Base-by-base conservation (phyloP, 306 rosid genomes). In the Luffa acutangula region DNA sequence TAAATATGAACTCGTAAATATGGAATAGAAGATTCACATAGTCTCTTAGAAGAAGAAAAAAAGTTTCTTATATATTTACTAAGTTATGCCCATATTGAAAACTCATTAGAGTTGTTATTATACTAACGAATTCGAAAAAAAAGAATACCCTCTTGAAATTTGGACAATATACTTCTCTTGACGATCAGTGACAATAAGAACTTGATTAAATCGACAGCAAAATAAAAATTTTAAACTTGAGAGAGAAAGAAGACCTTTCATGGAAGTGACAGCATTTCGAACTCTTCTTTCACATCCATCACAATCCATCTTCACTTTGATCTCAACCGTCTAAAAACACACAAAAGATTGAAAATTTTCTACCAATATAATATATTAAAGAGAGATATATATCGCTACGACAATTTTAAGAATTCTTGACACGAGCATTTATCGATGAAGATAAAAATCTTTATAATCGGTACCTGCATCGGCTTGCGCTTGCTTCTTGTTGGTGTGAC, bases 381-480 rank as follows among this genome's bases (percentile, higher is more conserved):
- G 3, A 53, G 18, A 49, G 9, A 49, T 5, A 46, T 5, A 46
- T 46, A 13, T 39, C 42, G 5, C 42, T 39, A 39, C 42, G 4
- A 2, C 5, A 3, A 39, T 3, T 39, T 39, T 39, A 39, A 39
- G 42, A 39, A 39, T 39, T 39, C 42, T 39, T 3, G 42, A 39
- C 42, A 39, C 4, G 5, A 39, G 5, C 0, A 39, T 39, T 39
- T 39, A 39, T 39, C 42, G 5, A 39, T 39, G 3, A 3, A 2
- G 71, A 62, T 4, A 2, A 17, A 66, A 3, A 1, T 2, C 2
- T 9, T 11, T 11, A 25, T n/a, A n/a, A n/a, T 9, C 67, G 74
- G 59, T 88, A 92, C 97, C 98, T 91, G 98, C 96, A 94, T 86
- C 86, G 96, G 64, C 78, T 92, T 93, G 83, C 85, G 93, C 86